Evolutionary conservation across 2,329 filamentous ascomycete species (phyloP).

Genomic region (Parastagonospora avenae): DNA sequence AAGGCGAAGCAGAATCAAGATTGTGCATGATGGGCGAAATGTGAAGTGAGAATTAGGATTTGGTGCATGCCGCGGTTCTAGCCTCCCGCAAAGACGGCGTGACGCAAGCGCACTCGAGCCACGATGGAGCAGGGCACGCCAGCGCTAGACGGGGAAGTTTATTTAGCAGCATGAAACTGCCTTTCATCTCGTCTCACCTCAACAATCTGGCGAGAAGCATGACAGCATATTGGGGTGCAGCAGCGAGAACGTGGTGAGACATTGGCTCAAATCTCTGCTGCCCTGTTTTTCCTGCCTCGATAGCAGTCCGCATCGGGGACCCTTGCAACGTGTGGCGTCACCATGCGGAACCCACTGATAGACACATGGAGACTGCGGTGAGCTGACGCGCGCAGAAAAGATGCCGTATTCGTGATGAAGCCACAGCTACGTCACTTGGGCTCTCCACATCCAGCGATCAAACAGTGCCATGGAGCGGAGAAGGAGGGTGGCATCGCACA

Average conservation of each 20-base stretch:
- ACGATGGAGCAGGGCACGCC: not conserved
- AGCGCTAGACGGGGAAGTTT: not conserved
- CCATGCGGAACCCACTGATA: not conserved
- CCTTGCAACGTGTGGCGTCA: constrained; percentile 1
- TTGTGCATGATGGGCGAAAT: not conserved
- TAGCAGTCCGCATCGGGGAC: not conserved
- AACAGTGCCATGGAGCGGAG: constrained; percentile 2
- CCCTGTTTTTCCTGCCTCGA: constrained; percentile 1
- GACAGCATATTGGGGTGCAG: not conserved
- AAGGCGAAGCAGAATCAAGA: not conserved
- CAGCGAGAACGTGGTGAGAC: constrained; percentile 1
- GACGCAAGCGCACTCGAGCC: constrained; percentile 4
- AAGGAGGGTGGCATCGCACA: constrained; percentile 1
- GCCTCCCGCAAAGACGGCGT: constrained; percentile 2
- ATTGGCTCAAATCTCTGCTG: not conserved
- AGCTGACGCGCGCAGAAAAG: not conserved
- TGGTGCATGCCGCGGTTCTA: not conserved
- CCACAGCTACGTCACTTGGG: constrained; percentile 16
- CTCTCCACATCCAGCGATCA: not conserved
- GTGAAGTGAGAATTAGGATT: constrained; percentile 1
- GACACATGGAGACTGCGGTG: not conserved
- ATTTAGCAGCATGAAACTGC: not conserved
- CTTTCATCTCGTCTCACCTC: not conserved
- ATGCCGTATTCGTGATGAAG: not conserved
- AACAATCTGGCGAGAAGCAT: constrained; percentile 1